These are phyloP conservation scores for Fusarium sp. DNA, from an alignment of 2,329 filamentous ascomycete species.

Conservation along the genomic window DNA sequence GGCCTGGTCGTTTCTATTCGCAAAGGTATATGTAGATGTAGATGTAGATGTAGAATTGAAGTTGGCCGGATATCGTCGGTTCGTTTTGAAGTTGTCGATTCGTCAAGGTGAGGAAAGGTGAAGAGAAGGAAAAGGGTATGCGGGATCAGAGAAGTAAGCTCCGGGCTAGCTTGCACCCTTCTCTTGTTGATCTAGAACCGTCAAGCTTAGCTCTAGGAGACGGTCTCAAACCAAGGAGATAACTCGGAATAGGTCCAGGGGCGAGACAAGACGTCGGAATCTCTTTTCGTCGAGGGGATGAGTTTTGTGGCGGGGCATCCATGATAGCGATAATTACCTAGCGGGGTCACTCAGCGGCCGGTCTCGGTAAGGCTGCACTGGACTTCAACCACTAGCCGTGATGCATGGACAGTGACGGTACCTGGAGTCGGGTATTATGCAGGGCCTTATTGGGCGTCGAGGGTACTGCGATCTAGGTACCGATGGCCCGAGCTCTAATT, in stretches of 20 bases:
- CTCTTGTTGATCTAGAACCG: conserved; percentile 18
- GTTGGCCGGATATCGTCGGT: too few species aligned
- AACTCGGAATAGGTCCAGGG: conserved; percentile 22
- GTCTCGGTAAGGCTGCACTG: conserved; percentile 27
- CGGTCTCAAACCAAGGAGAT: conserved; percentile 28
- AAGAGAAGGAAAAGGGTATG: conserved; percentile 1
- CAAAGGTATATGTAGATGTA: not conserved
- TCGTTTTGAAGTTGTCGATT: too few species aligned
- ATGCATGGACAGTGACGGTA: conserved; percentile 32
- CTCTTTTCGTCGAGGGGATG: conserved; percentile 29
- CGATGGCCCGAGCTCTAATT: conserved; percentile 39
- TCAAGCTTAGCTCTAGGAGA: conserved; percentile 1
- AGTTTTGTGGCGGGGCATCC: conserved; percentile 45
- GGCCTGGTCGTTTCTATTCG: not conserved
- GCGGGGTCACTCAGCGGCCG: conserved; percentile 37
- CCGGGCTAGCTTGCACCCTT: not conserved
- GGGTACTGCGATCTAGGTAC: conserved; percentile 32
- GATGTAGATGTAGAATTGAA: too few species aligned
- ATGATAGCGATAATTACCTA: conserved; percentile 7
- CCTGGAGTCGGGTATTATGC: conserved; percentile 27
- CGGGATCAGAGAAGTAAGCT: conserved; percentile 5
- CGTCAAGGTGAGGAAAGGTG: not conserved
- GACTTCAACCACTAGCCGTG: conserved; percentile 24
- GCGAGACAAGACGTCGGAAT: conserved; percentile 13
- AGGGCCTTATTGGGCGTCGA: conserved; percentile 21